A percentile compares a stretch with the other conserved stretches of the same genome.
Evolutionary conservation across 1,284 basidiomycete species (phyloP).

Genomic region (Rhodotorula sp.): DNA sequence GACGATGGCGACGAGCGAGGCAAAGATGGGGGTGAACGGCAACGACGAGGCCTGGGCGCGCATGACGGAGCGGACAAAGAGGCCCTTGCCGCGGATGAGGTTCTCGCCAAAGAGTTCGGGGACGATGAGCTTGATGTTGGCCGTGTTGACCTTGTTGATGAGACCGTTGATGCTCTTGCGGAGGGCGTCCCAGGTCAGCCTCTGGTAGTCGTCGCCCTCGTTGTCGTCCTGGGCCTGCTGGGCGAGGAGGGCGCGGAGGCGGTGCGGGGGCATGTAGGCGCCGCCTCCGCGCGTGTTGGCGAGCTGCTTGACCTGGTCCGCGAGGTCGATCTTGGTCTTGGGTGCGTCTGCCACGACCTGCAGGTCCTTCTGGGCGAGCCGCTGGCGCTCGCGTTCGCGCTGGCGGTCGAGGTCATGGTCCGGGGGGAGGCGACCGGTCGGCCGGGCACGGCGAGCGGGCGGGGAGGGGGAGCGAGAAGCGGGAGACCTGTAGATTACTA

Average conservation of each 20-base stretch:
- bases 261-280: conserved; percentile 94
- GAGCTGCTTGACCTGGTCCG: conserved; percentile 53
- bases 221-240: conserved; percentile 77
- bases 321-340: conserved; percentile 48
- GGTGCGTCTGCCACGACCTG: conserved; percentile 54
- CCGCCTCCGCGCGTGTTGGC: conserved; percentile 67
- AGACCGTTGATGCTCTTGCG: conserved; percentile 98
- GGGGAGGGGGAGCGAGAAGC: conserved; percentile 34
- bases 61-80: conserved; percentile 93
- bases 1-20: conserved; percentile 88
- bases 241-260: conserved; percentile 84
- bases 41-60: conserved; percentile 95
- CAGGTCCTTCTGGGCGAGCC: conserved; percentile 66
- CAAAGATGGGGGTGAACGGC: conserved; percentile 96
- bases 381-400: conserved; percentile 72
- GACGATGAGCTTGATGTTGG: conserved; percentile 83
- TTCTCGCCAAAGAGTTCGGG: conserved; percentile 93
- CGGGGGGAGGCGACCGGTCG: conserved; percentile 51
- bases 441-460: conserved; percentile 33
- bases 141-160: conserved; percentile 75
- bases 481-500: conserved; percentile 17
- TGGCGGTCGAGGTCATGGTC: conserved; percentile 71
- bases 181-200: conserved; percentile 94
- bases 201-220: conserved; percentile 85
- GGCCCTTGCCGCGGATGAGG: conserved; percentile 80